phyloP scores from a whole-genome alignment of 2,329 filamentous ascomycete species.

The Westerdykella aurantiaca region DNA sequence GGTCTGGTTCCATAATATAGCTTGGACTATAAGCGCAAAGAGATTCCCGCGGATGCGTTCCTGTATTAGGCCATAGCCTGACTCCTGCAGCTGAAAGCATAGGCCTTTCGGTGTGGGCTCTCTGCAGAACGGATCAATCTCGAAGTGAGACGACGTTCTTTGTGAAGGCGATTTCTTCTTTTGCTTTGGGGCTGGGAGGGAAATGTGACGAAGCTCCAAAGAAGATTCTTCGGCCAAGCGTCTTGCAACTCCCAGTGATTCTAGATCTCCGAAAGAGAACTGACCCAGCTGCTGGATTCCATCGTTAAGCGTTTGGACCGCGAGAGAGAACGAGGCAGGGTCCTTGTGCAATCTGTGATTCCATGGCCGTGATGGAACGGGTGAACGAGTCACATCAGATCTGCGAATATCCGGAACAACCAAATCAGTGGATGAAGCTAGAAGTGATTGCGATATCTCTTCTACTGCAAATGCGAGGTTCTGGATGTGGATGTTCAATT shows the following conservation, averaged over 20 bases:
- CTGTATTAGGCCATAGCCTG: constrained; percentile 72
- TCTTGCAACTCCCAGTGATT: background rate
- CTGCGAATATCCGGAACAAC: background rate
- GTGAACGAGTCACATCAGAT: background rate
- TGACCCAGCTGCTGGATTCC: background rate
- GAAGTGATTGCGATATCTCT: background rate
- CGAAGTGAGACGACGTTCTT: constrained; percentile 5
- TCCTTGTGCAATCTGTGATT: background rate
- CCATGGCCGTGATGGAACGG: background rate
- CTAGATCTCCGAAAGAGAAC: background rate
- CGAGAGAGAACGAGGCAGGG: background rate
- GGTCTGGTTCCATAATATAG: constrained; percentile 81
- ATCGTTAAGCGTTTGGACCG: background rate
- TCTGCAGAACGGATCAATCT: constrained; percentile 10
- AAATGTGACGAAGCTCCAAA: background rate
- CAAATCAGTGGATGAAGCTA: background rate
- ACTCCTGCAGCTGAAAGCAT: constrained; percentile 17
- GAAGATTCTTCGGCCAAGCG: background rate
- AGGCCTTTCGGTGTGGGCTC: constrained; percentile 14
- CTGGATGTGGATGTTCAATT: background rate
- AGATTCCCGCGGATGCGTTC: constrained; percentile 69
- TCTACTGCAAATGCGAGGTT: background rate
- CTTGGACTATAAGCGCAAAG: constrained; percentile 74
- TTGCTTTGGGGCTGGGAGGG: background rate
- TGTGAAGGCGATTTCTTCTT: background rate